These are phyloP conservation scores for Arthrinium puccinioides DNA, from an alignment of 2,329 filamentous ascomycete genomes.

Conservation along the genomic window DNA sequence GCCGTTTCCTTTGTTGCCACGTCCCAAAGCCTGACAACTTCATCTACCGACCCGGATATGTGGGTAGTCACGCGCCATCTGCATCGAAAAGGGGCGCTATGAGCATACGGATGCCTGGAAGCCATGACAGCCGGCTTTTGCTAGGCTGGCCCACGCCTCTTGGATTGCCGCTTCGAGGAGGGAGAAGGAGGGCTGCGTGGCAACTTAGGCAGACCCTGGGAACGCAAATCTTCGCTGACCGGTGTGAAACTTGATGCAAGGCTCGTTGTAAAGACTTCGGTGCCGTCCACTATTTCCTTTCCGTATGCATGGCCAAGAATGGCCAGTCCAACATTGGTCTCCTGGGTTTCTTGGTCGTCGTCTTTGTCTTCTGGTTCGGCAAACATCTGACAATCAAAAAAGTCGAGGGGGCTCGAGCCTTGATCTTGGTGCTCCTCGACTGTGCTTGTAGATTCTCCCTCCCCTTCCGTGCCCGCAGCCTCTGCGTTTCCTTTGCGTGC, in stretches of 20 bases:
- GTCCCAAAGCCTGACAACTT: neutral
- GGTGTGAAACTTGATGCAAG: conserved; percentile 1
- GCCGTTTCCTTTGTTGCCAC: neutral
- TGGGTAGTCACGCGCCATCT: too few relatives aligned
- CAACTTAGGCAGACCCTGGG: neutral
- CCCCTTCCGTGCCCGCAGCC: neutral
- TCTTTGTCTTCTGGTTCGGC: neutral
- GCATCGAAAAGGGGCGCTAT: too few relatives aligned
- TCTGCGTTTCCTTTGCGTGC: neutral
- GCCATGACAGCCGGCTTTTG: conserved; percentile 3
- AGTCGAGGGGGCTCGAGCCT: neutral
- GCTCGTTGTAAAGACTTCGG: neutral
- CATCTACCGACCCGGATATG: neutral
- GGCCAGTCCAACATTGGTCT: neutral
- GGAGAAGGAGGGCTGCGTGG: conserved; percentile 2
- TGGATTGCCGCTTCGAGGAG: neutral
- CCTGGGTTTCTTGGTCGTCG: neutral
- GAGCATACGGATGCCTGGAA: neutral
- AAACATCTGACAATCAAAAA: conserved; percentile 1
- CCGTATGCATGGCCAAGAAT: neutral
- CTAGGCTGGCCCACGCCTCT: neutral
- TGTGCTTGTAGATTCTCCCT: too few relatives aligned
- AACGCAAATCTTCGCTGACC: neutral
- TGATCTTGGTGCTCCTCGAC: too few relatives aligned
- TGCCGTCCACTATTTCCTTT: neutral